These are phyloP conservation scores for Penicillium waksmanii DNA, from an alignment of 495 filamentous ascomycete species.

Conservation along the genomic window DNA sequence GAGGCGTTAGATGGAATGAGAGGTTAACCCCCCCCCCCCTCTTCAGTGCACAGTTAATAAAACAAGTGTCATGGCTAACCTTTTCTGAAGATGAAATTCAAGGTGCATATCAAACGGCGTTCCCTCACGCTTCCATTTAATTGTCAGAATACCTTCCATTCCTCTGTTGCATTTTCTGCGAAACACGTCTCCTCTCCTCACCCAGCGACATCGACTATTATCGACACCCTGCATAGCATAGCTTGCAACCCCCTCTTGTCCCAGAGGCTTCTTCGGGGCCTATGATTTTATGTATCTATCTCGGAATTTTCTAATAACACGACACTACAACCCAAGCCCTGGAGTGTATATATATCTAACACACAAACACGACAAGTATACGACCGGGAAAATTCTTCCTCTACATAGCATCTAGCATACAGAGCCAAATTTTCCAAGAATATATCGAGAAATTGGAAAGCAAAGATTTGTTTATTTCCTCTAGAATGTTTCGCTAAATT, in stretches of 20 bases:
- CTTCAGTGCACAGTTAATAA: background rate
- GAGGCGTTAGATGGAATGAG: conserved; percentile 66
- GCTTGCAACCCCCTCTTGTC: background rate
- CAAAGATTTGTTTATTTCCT: conserved; percentile 14
- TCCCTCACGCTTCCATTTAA: conserved; percentile 35
- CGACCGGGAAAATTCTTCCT: background rate
- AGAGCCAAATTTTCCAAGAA: background rate
- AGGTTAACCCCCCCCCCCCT: conserved; percentile 47
- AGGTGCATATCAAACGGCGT: conserved; percentile 52
- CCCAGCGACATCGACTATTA: conserved; percentile 3
- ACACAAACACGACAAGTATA: too few species aligned
- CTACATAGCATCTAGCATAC: background rate
- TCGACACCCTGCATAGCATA: background rate
- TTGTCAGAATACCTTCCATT: conserved; percentile 6
- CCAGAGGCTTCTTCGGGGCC: background rate
- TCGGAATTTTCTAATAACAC: conserved; percentile 9
- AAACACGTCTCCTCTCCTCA: background rate
- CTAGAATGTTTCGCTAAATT: conserved; percentile 15
- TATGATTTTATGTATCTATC: conserved; percentile 9
- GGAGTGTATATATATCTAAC: background rate
- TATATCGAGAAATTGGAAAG: conserved; percentile 6
- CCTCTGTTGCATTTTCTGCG: conserved; percentile 12
- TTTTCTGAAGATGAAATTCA: conserved; percentile 44
- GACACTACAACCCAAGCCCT: background rate
- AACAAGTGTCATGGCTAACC: conserved; percentile 11